A percentile compares a stretch with the other conserved stretches of the same genome.
Conservation (phyloP, 805 yeast species). For the Candida maris region DNA sequence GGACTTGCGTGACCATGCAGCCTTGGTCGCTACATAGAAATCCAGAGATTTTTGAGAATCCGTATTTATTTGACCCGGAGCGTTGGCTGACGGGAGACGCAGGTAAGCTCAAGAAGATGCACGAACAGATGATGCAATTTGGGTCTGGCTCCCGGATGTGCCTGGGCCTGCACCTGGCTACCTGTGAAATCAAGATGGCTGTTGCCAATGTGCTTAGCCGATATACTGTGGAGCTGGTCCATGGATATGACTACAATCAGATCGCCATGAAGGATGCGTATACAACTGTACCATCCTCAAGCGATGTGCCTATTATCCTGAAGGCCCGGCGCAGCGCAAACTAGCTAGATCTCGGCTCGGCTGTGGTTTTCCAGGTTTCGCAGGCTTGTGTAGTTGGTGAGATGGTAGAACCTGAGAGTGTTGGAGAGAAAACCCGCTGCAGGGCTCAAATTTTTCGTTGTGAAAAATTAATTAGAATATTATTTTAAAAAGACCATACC, state of each 20-base stretch:
- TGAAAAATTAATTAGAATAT: too few relatives aligned
- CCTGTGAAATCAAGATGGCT: conserved; percentile 59
- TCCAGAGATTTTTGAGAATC: conserved; percentile 44
- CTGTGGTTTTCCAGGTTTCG: too few relatives aligned
- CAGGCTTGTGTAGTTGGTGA: too few relatives aligned
- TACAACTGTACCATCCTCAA: conserved; percentile 28
- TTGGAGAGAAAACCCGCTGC: too few relatives aligned
- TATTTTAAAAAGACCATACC: too few relatives aligned
- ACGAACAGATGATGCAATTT: conserved; percentile 58
- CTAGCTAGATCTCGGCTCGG: too few relatives aligned
- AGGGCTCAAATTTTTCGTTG: too few relatives aligned
- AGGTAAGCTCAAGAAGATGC: conserved; percentile 41
- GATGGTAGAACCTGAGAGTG: too few relatives aligned
- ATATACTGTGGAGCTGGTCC: conserved; percentile 28
- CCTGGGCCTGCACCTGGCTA: conserved; percentile 65
- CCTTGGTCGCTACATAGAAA: conserved; percentile 64
- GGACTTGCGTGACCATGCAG: conserved; percentile 57
- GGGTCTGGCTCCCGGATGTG: conserved; percentile 77
- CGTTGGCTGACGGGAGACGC: conserved; percentile 52
- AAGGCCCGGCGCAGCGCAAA: conserved; percentile 1
- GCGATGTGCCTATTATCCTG: conserved; percentile 22
- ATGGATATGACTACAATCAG: conserved; percentile 24
- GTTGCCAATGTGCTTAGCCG: conserved; percentile 52
- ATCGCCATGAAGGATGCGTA: conserved; percentile 30
- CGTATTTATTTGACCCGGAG: conserved; percentile 45